Percentiles rank a stretch among this genome's conserved stretches.
phyloP scores from a whole-genome alignment of 495 filamentous ascomycete genomes.

The Hypoxylon lienhwacheense region DNA sequence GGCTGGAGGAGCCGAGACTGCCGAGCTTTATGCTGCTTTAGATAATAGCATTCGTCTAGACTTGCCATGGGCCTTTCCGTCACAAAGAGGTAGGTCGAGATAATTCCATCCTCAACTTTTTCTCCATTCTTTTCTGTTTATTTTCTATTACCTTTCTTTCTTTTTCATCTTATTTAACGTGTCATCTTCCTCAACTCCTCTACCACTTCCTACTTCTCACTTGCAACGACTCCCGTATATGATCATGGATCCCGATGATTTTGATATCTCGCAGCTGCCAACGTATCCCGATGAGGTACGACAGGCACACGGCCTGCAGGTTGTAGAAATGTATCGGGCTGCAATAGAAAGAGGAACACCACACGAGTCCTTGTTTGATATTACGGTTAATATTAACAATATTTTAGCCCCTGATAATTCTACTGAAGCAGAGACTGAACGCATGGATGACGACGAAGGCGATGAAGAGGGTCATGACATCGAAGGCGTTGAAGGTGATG shows the following conservation, averaged over 20 bases:
- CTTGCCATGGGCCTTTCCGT: conserved; percentile 21
- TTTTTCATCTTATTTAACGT: too few species aligned
- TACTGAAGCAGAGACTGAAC: conserved; percentile 4
- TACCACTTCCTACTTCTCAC: too few species aligned
- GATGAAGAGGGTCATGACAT: conserved; percentile 6
- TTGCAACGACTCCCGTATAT: too few species aligned
- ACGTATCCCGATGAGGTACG: too few species aligned
- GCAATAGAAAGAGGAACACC: not conserved
- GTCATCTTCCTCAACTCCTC: too few species aligned
- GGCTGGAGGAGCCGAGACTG: not conserved
- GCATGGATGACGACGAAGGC: conserved; percentile 13
- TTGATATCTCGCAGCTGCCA: too few species aligned
- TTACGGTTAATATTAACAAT: not conserved
- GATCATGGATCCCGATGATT: too few species aligned
- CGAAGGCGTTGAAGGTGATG: conserved; percentile 13
- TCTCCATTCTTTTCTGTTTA: not conserved
- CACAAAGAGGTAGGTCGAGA: conserved; percentile 27
- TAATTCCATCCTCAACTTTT: not conserved
- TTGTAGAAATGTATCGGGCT: too few species aligned
- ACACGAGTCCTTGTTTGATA: not conserved
- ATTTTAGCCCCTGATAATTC: not conserved
- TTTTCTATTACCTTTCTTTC: too few species aligned
- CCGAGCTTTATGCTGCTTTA: conserved; percentile 5
- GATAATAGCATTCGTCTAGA: conserved; percentile 7
- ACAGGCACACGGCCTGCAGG: too few species aligned